phyloP scores from a whole-genome alignment of 139 green algal genomes.

The Micractinium sp. region DNA sequence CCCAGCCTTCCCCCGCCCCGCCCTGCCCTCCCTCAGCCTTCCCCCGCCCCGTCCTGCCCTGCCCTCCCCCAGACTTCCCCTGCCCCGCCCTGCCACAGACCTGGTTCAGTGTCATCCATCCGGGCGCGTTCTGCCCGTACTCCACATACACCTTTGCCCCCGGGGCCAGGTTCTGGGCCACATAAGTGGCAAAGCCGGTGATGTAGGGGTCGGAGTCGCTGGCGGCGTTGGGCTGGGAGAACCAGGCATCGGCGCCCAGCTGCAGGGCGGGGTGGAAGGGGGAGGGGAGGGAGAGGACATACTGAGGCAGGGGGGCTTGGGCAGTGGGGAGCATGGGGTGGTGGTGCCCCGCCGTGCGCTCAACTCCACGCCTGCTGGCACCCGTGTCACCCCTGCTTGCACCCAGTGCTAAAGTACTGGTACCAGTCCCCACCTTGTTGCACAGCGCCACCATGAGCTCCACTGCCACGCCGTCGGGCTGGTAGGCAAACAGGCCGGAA shows the following conservation, averaged over 20 bases:
- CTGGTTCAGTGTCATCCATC: not conserved
- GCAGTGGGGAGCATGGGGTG: no score
- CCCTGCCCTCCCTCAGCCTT: no score
- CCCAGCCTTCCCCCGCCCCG: no score
- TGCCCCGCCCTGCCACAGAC: no score
- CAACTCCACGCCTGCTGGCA: no score
- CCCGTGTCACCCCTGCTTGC: no score
- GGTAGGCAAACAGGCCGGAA: not conserved
- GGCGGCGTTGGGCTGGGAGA: not conserved
- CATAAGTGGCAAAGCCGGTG: not conserved
- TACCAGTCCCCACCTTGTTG: not conserved
- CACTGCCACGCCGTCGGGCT: not conserved
- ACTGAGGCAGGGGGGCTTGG: no score
- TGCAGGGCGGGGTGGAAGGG: not conserved
- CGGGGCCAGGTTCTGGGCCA: not conserved
- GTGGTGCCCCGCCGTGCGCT: no score
- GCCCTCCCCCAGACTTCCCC: no score
- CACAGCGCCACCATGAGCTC: not conserved
- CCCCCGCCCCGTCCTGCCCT: no score
- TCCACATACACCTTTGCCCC: not conserved
- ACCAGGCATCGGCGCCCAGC: not conserved
- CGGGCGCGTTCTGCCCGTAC: not conserved
- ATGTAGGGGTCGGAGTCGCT: not conserved
- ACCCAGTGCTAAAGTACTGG: not conserved
- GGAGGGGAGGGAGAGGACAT: not conserved